Evolutionary conservation across 768 basidiomycete species (phyloP).

Genomic region (Agrocybe praecox): DNA sequence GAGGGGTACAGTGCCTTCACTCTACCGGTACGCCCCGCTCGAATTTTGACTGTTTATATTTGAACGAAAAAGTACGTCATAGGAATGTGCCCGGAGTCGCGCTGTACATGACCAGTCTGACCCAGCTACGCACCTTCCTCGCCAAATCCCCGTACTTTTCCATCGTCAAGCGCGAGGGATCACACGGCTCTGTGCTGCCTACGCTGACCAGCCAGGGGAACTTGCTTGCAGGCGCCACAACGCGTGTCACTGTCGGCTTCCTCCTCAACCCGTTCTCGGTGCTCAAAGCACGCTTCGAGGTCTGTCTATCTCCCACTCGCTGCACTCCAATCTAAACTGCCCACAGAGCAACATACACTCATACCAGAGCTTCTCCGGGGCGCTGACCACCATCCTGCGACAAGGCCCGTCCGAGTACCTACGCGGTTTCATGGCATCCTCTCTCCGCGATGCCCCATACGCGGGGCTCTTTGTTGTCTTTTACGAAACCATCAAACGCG

Average conservation of each 20-base stretch:
- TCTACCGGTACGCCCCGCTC: constrained; percentile 55
- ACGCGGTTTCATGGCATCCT: constrained; percentile 85
- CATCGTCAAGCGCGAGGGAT: constrained; percentile 20
- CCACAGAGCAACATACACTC: constrained; percentile 76
- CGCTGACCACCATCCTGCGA: constrained; percentile 60
- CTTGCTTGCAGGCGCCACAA: constrained; percentile 81
- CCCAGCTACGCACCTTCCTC: constrained; percentile 78
- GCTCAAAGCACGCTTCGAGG: constrained; percentile 92
- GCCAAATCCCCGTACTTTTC: constrained; percentile 75
- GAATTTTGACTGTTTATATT: neutral
- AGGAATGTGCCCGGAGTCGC: constrained; percentile 93
- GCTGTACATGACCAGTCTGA: constrained; percentile 86
- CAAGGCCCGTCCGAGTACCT: constrained; percentile 81
- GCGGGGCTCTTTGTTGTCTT: constrained; percentile 88
- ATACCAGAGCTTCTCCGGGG: constrained; percentile 63
- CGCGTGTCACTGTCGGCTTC: constrained; percentile 81
- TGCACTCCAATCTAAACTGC: neutral
- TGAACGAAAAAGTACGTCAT: neutral
- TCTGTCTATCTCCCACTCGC: constrained; percentile 27
- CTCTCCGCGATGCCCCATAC: constrained; percentile 93
- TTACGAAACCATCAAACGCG: constrained; percentile 85
- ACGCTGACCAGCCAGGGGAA: constrained; percentile 79
- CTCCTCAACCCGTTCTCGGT: constrained; percentile 89
- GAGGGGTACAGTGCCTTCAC: constrained; percentile 85
- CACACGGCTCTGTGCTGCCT: constrained; percentile 60